Conservation (phyloP, 352 stramenopile genomes). For the Phytopythium aichiense region DNA sequence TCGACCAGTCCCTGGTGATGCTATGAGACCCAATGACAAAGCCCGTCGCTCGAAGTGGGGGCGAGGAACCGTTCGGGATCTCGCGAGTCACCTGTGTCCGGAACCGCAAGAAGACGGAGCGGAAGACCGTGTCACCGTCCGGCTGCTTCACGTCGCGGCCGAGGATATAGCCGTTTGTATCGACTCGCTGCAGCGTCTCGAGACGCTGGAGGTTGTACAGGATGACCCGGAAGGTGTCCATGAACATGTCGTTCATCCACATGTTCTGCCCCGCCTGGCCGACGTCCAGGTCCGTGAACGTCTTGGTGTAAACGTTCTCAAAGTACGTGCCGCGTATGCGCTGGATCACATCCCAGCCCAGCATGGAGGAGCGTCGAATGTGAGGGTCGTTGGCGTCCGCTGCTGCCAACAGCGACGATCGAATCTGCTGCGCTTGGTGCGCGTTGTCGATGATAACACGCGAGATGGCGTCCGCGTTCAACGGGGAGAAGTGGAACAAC, state of each 20-base stretch:
- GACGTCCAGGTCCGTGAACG: conserved; percentile 23
- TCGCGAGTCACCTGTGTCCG: conserved; percentile 26
- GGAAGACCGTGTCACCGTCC: conserved; percentile 25
- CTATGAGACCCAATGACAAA: conserved; percentile 47
- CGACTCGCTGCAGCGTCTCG: conserved; percentile 30
- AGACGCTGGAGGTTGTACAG: conserved; percentile 10
- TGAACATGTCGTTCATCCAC: conserved; percentile 33
- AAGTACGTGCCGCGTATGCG: conserved; percentile 25
- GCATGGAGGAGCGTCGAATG: neutral
- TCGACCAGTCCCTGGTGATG: conserved; percentile 24
- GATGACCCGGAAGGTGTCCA: conserved; percentile 27
- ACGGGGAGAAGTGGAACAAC: conserved; percentile 27
- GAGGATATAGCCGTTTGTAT: conserved; percentile 27
- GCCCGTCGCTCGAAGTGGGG: conserved; percentile 24
- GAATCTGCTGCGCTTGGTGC: conserved; percentile 4
- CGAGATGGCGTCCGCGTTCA: conserved; percentile 29
- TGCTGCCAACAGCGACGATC: neutral
- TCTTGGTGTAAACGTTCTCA: conserved; percentile 37
- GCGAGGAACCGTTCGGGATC: conserved; percentile 9
- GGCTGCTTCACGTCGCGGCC: conserved; percentile 30
- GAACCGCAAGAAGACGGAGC: conserved; percentile 36
- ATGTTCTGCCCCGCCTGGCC: conserved; percentile 30
- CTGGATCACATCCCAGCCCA: conserved; percentile 36
- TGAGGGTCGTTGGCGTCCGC: neutral
- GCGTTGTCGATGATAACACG: conserved; percentile 35